These are phyloP conservation scores for Acanthamoeba divionensis DNA, from an alignment of 208 protist species.

Conservation along the genomic window DNA sequence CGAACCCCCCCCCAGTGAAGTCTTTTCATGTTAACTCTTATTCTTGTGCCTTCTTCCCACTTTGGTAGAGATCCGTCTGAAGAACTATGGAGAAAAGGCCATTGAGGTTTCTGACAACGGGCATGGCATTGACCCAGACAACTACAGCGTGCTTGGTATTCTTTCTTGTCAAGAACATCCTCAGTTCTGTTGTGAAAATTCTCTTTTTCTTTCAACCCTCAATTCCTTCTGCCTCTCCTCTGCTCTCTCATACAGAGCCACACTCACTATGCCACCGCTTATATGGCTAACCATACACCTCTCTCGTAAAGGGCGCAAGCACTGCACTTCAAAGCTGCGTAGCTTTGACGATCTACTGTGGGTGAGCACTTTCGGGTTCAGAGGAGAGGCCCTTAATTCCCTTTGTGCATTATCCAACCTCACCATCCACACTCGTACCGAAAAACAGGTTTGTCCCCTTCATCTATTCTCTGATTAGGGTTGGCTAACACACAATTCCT, in stretches of 20 bases:
- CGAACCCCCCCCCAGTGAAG: too few species aligned
- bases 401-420: conserved; percentile 67
- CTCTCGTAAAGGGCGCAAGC: conserved; percentile 75
- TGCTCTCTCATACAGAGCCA: too few species aligned
- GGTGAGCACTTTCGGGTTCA: conserved; percentile 91
- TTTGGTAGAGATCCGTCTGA: conserved; percentile 54
- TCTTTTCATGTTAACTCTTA: too few species aligned
- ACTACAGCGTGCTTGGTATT: conserved; percentile 54
- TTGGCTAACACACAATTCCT: background rate
- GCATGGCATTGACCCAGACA: conserved; percentile 67
- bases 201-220: too few species aligned
- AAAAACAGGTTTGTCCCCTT: background rate
- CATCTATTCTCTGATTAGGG: background rate
- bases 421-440: background rate
- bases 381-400: conserved; percentile 95
- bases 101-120: conserved; percentile 82
- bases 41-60: background rate
- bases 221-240: too few species aligned
- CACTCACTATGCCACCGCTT: too few species aligned
- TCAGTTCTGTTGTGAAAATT: too few species aligned
- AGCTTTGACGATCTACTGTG: conserved; percentile 79
- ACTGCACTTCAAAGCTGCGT: conserved; percentile 82
- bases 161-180: too few species aligned
- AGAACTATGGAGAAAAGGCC: conserved; percentile 72
- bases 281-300: too few species aligned